These are phyloP conservation scores for Nigrograna mackinnonii DNA, from an alignment of 2,329 filamentous ascomycete genomes.

Conservation along the genomic window DNA sequence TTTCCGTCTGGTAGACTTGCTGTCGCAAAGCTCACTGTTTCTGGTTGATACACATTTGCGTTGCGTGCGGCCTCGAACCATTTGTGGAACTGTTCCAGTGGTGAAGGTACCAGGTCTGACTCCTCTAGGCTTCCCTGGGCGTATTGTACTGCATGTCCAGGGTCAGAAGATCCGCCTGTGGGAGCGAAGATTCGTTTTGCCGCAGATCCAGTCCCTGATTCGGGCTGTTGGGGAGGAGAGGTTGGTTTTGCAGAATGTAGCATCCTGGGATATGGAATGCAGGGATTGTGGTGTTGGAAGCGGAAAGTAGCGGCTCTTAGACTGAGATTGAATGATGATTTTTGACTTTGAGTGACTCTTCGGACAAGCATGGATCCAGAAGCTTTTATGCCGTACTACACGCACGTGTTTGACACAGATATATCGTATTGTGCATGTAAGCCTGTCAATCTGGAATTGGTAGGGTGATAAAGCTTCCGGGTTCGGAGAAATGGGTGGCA, in stretches of 20 bases:
- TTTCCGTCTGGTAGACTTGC: slow-evolving; percentile 81
- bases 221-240: slow-evolving; percentile 1
- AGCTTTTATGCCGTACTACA: no score
- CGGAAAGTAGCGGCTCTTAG: no score
- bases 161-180: slow-evolving; percentile 53
- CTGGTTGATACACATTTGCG: slow-evolving; percentile 70
- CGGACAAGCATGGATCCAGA: no score
- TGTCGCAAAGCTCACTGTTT: slow-evolving; percentile 87
- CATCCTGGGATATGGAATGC: slow-evolving; percentile 25
- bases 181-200: slow-evolving; percentile 62
- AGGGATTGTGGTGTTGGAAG: no score
- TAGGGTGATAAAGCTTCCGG: no score
- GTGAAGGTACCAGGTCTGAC: slow-evolving; percentile 64
- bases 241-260: slow-evolving; percentile 21
- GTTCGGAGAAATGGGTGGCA: no score
- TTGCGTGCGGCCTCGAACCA: slow-evolving; percentile 82
- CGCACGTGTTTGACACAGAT: no score
- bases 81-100: slow-evolving; percentile 81
- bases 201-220: background rate
- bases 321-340: no score
- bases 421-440: no score
- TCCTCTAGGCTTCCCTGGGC: slow-evolving; percentile 65
- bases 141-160: slow-evolving; percentile 76
- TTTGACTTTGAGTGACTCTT: no score
- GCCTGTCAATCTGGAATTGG: no score